Evolutionary conservation across 805 yeast species (phyloP).

Genomic region (Starmerella kuoi): DNA sequence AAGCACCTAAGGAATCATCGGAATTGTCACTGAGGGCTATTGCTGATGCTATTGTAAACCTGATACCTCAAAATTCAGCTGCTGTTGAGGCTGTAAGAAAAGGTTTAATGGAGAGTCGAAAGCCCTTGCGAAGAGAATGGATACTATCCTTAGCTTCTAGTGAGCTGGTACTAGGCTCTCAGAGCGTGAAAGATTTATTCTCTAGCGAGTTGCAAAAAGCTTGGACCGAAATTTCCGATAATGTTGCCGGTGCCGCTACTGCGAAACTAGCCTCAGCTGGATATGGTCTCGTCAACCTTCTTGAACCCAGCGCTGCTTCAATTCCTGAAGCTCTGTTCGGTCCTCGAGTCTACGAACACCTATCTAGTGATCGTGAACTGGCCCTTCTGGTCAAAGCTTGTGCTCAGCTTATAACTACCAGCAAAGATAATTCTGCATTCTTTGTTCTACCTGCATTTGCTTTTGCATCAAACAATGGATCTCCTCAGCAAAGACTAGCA

Average conservation of each 20-base stretch:
- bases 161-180: conserved; percentile 15
- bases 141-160: conserved; percentile 35
- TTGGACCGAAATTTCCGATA: conserved; percentile 13
- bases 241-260: conserved; percentile 16
- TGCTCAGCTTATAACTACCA: not conserved
- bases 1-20: conserved; percentile 63
- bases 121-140: conserved; percentile 58
- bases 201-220: conserved; percentile 14
- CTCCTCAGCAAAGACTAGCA: not conserved
- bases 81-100: conserved; percentile 30
- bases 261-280: conserved; percentile 38
- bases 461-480: not conserved
- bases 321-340: conserved; percentile 13
- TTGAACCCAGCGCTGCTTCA: conserved; percentile 3
- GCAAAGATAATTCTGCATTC: not conserved
- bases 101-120: conserved; percentile 58
- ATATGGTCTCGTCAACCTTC: conserved; percentile 35
- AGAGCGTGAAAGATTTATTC: conserved; percentile 23
- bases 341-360: conserved; percentile 18
- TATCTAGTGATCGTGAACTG: conserved; percentile 11
- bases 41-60: conserved; percentile 35
- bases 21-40: conserved; percentile 47
- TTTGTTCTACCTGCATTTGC: conserved; percentile 4
- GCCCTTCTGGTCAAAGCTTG: conserved; percentile 13
- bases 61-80: conserved; percentile 17